Evolutionary conservation across 148 eudicot species (phyloP).

Genomic region (Chenopodium berlandieri): DNA sequence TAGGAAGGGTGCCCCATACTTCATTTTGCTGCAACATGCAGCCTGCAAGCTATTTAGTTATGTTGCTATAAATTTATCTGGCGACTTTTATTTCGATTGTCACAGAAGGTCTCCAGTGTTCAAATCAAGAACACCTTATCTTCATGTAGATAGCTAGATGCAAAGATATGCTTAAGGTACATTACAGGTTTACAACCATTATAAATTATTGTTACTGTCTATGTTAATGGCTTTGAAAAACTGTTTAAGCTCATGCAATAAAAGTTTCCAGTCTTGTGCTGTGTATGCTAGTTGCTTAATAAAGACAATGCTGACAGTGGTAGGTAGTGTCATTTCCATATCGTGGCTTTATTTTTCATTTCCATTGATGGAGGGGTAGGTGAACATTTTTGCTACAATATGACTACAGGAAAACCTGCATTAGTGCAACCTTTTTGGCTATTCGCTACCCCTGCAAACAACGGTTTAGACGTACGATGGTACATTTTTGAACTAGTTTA

Average conservation of each 20-base stretch:
- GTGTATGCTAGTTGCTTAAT: slow-evolving; percentile 6
- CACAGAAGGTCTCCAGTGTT: not conserved
- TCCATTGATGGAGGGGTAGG: not conserved
- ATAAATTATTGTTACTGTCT: not conserved
- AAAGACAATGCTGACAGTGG: slow-evolving; percentile 14
- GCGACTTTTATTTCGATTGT: not conserved
- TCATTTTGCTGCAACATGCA: not conserved
- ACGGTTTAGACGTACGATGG: not conserved
- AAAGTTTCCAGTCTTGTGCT: not conserved
- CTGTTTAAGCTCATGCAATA: not conserved
- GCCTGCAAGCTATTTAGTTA: not conserved
- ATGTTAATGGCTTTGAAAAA: not conserved
- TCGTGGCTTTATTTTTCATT: not conserved
- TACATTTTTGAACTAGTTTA: not conserved
- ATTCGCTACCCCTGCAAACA: not conserved
- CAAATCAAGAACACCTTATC: not conserved
- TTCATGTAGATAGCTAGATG: not conserved
- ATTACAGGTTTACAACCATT: not conserved
- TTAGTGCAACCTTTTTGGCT: not conserved
- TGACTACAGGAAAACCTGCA: not conserved
- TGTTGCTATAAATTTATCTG: not conserved
- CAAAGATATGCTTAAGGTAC: not conserved
- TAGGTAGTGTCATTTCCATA: not conserved
- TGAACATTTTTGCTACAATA: slow-evolving; percentile 5
- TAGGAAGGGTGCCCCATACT: not conserved